These are phyloP conservation scores for Penicillium sp. DNA, from an alignment of 2,329 filamentous ascomycete species.

Conservation along the genomic window DNA sequence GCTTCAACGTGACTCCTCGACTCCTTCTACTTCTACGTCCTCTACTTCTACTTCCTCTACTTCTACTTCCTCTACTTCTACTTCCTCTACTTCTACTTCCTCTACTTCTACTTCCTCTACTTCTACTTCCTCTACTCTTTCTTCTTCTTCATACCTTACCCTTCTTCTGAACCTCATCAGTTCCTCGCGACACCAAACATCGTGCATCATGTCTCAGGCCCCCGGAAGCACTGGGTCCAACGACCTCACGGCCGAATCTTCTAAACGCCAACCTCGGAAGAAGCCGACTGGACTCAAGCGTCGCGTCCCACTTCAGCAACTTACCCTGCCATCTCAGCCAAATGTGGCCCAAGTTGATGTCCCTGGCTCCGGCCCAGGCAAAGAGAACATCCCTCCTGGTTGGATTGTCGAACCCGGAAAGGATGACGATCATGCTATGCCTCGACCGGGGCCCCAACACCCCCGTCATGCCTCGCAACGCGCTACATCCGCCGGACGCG, in stretches of 20 bases:
- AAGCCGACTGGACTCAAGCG: slow-evolving; percentile 20
- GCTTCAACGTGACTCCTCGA: slow-evolving; percentile 29
- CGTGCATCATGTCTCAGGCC: not conserved
- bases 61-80: slow-evolving; percentile 34
- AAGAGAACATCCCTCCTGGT: slow-evolving; percentile 60
- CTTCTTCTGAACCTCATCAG: slow-evolving; percentile 46
- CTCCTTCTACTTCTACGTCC: slow-evolving; percentile 30
- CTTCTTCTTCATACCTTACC: slow-evolving; percentile 41
- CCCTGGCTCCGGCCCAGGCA: slow-evolving; percentile 55
- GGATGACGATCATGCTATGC: slow-evolving; percentile 7
- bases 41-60: slow-evolving; percentile 29
- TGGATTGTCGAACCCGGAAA: slow-evolving; percentile 18
- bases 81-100: slow-evolving; percentile 35
- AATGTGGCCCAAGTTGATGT: slow-evolving; percentile 44
- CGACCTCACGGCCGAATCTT: slow-evolving; percentile 35
- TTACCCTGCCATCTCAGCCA: slow-evolving; percentile 40
- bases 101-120: slow-evolving; percentile 37
- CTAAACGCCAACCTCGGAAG: slow-evolving; percentile 31
- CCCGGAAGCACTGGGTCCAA: slow-evolving; percentile 28
- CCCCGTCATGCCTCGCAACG: not conserved
- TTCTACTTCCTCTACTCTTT: slow-evolving; percentile 14
- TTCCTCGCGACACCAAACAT: slow-evolving; percentile 32
- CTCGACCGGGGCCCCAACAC: not conserved
- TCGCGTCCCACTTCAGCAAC: slow-evolving; percentile 49
- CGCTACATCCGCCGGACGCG: no score